Evolutionary conservation across 176 grass and related monocot species (phyloP).

Genomic region (Secale cereale): DNA sequence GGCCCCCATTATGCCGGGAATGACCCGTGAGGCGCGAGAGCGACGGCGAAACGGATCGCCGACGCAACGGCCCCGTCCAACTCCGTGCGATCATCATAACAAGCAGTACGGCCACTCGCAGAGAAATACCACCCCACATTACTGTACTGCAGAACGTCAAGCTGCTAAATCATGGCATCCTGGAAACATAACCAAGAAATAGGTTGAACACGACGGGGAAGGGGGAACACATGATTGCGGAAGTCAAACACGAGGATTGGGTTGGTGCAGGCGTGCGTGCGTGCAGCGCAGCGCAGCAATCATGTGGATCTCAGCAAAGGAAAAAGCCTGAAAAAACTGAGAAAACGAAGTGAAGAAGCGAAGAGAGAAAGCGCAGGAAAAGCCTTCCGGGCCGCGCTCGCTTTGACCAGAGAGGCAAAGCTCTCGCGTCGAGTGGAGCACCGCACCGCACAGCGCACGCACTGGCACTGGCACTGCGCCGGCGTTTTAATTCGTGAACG

Average conservation of each 20-base stretch:
- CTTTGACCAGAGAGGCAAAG: conserved; percentile 29
- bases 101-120: background rate
- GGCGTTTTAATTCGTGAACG: background rate
- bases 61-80: background rate
- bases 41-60: background rate
- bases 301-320: conserved; percentile 1
- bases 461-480: background rate
- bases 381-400: background rate
- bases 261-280: conserved; percentile 10
- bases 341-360: background rate
- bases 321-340: background rate
- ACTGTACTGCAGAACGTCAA: too few relatives aligned
- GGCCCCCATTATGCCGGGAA: background rate
- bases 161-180: too few relatives aligned
- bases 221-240: background rate
- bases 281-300: conserved; percentile 13
- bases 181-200: background rate
- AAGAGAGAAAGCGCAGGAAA: background rate
- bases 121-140: background rate
- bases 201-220: conserved; percentile 1
- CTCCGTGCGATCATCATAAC: background rate
- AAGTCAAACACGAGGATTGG: conserved; percentile 12
- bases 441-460: background rate
- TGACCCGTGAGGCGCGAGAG: background rate
- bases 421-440: background rate